These are phyloP conservation scores for Cystobasidium pallidum DNA, from an alignment of 1,284 basidiomycete species.

Conservation along the genomic window DNA sequence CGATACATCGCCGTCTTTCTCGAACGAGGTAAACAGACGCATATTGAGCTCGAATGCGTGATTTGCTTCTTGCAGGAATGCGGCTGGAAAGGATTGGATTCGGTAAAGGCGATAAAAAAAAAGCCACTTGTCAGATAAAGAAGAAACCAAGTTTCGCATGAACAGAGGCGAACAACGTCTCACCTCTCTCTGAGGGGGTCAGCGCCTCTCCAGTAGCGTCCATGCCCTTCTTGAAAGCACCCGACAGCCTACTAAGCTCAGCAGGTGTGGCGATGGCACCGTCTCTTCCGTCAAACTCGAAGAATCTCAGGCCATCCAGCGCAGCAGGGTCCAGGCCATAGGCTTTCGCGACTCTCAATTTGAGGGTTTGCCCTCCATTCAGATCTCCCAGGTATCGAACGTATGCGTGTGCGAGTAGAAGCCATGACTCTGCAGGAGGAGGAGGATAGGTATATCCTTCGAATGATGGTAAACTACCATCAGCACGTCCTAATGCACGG, in stretches of 20 bases:
- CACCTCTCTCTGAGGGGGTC: constrained; percentile 64
- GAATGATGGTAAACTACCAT: constrained; percentile 9
- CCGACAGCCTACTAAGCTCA: constrained; percentile 74
- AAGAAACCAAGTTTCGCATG: background rate
- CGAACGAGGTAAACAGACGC: constrained; percentile 62
- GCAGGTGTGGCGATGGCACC: constrained; percentile 56
- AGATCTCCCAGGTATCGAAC: constrained; percentile 85
- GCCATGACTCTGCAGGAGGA: constrained; percentile 61
- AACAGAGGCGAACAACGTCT: constrained; percentile 48
- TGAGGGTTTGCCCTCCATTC: constrained; percentile 76
- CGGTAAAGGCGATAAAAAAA: too few species aligned
- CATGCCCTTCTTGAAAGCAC: constrained; percentile 75
- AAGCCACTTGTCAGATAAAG: too few species aligned
- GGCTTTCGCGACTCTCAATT: constrained; percentile 66
- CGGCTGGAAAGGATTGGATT: constrained; percentile 54
- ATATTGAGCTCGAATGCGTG: constrained; percentile 71
- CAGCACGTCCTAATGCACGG: constrained; percentile 58
- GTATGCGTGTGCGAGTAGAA: constrained; percentile 75
- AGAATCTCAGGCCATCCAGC: constrained; percentile 64
- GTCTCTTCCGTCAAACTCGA: constrained; percentile 65
- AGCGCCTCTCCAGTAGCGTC: constrained; percentile 66
- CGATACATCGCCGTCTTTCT: constrained; percentile 15
- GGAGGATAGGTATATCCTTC: constrained; percentile 55
- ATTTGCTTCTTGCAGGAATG: constrained; percentile 67
- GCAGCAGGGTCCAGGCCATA: constrained; percentile 63